Evolutionary conservation across 2,329 filamentous ascomycete species (phyloP).

Genomic region (Xenoacremonium recifei): DNA sequence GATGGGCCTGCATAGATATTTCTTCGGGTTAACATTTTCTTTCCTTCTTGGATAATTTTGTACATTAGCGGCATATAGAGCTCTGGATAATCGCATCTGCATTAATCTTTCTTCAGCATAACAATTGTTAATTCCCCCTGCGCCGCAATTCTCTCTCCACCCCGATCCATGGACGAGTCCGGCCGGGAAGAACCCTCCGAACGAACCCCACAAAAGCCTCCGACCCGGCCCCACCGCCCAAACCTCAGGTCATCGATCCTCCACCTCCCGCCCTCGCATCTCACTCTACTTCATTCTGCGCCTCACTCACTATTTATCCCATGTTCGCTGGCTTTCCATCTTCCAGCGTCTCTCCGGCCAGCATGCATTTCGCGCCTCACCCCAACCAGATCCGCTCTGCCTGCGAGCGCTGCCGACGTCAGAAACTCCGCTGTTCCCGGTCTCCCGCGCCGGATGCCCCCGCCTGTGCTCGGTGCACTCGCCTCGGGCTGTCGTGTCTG

Average conservation of each 20-base stretch:
- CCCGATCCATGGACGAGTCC: no score
- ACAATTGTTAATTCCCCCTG: no score
- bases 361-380: constrained; percentile 22
- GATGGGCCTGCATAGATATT: no score
- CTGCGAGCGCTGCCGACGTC: constrained; percentile 31
- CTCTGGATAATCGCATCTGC: no score
- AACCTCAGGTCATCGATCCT: background rate
- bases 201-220: constrained; percentile 3
- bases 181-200: background rate
- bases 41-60: no score
- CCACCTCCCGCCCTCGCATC: background rate
- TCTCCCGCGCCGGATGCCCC: constrained; percentile 14
- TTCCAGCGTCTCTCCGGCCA: background rate
- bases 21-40: no score
- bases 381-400: constrained; percentile 32
- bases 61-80: no score
- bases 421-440: constrained; percentile 32
- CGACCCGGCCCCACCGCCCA: background rate
- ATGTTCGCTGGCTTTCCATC: background rate
- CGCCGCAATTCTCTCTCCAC: no score
- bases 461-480: constrained; percentile 28
- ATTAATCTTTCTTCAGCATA: no score
- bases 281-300: background rate
- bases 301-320: background rate
- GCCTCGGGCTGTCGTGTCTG: constrained; percentile 27